Evolutionary conservation across 2,329 filamentous ascomycete genomes (phyloP).

Genomic region (Sporothrix brunneoviolacea): DNA sequence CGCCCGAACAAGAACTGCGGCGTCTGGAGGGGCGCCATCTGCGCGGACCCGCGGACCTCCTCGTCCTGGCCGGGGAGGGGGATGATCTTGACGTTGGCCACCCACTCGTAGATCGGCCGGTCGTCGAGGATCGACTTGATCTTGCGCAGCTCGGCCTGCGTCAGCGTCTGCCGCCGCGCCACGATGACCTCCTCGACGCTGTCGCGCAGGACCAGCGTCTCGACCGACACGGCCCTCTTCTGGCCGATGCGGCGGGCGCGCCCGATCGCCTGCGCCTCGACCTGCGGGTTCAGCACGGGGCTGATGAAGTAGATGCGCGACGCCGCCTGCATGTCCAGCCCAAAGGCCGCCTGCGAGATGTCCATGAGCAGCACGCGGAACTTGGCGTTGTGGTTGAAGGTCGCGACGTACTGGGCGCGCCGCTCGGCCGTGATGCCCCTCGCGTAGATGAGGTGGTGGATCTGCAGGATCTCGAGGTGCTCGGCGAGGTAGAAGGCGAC

Average conservation of each 20-base stretch:
- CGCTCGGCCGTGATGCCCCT: conserved; percentile 53
- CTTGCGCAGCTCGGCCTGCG: conserved; percentile 52
- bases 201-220: conserved; percentile 72
- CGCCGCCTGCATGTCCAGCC: conserved; percentile 75
- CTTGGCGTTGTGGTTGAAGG: conserved; percentile 53
- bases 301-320: conserved; percentile 85
- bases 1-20: conserved; percentile 47
- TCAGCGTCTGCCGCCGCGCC: conserved; percentile 67
- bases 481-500: conserved; percentile 80
- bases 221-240: conserved; percentile 68
- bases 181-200: conserved; percentile 84
- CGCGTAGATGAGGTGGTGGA: conserved; percentile 61
- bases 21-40: conserved; percentile 41
- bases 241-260: conserved; percentile 85
- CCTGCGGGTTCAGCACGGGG: conserved; percentile 75
- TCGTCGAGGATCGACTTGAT: conserved; percentile 54
- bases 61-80: conserved; percentile 20
- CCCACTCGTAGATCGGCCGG: conserved; percentile 50
- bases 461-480: conserved; percentile 64
- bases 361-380: conserved; percentile 83
- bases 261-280: conserved; percentile 88
- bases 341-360: conserved; percentile 80
- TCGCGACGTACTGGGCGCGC: conserved; percentile 67
- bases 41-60: conserved; percentile 30
- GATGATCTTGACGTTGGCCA: conserved; percentile 44